Evolutionary conservation across 208 protist genomes (phyloP).

Genomic region (Borovskyia barvae): DNA sequence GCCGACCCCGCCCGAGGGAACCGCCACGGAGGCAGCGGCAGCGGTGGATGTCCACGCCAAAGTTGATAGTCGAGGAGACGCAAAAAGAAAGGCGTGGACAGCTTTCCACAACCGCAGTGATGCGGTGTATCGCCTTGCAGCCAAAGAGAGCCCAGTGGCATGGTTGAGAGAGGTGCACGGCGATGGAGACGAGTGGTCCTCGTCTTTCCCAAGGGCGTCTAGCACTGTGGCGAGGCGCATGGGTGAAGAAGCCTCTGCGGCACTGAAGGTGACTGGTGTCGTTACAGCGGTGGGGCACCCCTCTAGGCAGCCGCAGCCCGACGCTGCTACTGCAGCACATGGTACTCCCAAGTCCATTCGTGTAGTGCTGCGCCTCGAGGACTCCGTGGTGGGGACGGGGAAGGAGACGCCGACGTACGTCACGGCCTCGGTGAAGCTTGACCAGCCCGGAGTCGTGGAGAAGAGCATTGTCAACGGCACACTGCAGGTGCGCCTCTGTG

Average conservation of each 20-base stretch:
- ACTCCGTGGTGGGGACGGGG: neutral
- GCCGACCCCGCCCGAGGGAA: neutral
- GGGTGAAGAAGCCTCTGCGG: neutral
- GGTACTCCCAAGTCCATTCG: constrained; percentile 10
- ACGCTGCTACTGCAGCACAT: neutral
- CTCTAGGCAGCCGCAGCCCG: neutral
- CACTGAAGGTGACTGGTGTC: constrained; percentile 20
- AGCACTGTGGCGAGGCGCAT: constrained; percentile 12
- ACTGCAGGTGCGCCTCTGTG: constrained; percentile 29
- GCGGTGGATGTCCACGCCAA: neutral
- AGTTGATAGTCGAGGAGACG: constrained; percentile 1
- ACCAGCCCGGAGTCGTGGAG: constrained; percentile 33
- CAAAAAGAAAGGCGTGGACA: constrained; percentile 13
- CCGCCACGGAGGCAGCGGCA: constrained; percentile 3
- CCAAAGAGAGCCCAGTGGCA: constrained; percentile 21
- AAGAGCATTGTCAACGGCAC: constrained; percentile 33
- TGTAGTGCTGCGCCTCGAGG: constrained; percentile 21
- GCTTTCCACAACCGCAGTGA: constrained; percentile 19
- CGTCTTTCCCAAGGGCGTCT: constrained; percentile 6
- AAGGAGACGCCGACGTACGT: constrained; percentile 4
- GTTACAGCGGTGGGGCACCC: constrained; percentile 3
- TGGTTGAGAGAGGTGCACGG: constrained; percentile 40
- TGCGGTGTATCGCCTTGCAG: constrained; percentile 18
- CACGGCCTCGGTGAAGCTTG: constrained; percentile 22
- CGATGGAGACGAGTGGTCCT: constrained; percentile 21